Evolutionary conservation across 345 rosid genomes (phyloP).

Genomic region (Pistacia atlantica): DNA sequence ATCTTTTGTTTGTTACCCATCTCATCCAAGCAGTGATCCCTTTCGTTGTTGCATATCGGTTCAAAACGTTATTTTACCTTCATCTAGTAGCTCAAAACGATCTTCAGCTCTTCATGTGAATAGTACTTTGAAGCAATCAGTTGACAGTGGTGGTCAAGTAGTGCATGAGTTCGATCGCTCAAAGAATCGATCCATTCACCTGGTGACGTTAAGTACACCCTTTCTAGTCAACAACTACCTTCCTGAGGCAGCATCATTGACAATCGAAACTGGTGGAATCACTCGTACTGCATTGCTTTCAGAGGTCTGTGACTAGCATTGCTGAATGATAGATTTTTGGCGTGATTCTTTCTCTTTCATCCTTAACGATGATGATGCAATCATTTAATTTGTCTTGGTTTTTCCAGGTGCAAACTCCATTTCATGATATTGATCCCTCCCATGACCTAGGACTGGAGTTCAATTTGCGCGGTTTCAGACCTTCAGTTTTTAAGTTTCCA

Average conservation of each 20-base stretch:
- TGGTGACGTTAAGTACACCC: conserved; percentile 75
- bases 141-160: conserved; percentile 33
- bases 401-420: conserved; percentile 68
- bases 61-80: conserved; percentile 53
- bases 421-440: conserved; percentile 86
- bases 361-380: conserved; percentile 21
- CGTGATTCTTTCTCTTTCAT: conserved; percentile 17
- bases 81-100: conserved; percentile 42
- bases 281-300: conserved; percentile 60
- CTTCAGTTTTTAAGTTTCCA: conserved; percentile 69
- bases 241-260: conserved; percentile 67
- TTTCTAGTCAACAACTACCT: conserved; percentile 71
- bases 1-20: conserved; percentile 92
- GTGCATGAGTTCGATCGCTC: conserved; percentile 40
- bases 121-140: conserved; percentile 33
- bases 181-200: conserved; percentile 58
- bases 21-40: conserved; percentile 85
- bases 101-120: conserved; percentile 23
- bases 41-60: conserved; percentile 89
- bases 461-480: conserved; percentile 56
- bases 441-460: conserved; percentile 77
- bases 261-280: conserved; percentile 75
- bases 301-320: conserved; percentile 60
- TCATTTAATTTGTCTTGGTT: conserved; percentile 16
- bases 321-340: not conserved